phyloP scores from a whole-genome alignment of 371 early-diverging fungal species.

The Syncephalastrum sp. region DNA sequence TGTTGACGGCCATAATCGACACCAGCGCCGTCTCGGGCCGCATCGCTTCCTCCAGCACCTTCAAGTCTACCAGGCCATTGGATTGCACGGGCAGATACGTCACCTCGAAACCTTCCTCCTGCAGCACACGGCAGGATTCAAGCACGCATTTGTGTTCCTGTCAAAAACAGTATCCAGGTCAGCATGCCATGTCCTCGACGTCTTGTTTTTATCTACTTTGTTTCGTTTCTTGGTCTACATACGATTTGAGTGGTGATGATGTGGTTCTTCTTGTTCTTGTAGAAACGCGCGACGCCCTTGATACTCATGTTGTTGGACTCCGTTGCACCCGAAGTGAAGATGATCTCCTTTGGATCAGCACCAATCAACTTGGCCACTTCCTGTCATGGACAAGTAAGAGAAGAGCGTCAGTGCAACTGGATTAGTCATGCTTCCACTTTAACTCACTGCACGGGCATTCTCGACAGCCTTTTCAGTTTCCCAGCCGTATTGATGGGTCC shows the following conservation, averaged over 20 bases:
- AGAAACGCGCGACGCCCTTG: slow-evolving; percentile 97
- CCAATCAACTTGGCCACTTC: slow-evolving; percentile 92
- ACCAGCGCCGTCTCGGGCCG: slow-evolving; percentile 93
- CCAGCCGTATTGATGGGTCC: slow-evolving; percentile 99
- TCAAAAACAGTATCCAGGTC: slow-evolving; percentile 5
- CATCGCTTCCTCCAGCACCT: slow-evolving; percentile 83
- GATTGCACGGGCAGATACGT: slow-evolving; percentile 95
- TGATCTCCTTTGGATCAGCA: slow-evolving; percentile 97
- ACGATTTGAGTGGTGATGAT: slow-evolving; percentile 98
- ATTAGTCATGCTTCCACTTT: slow-evolving; percentile 1
- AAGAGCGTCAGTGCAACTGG: background rate
- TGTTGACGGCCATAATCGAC: slow-evolving; percentile 99
- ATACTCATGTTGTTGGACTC: slow-evolving; percentile 97
- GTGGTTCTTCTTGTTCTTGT: slow-evolving; percentile 94
- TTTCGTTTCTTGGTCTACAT: slow-evolving; percentile 14
- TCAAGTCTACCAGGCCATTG: slow-evolving; percentile 84
- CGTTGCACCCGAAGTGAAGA: slow-evolving; percentile 99
- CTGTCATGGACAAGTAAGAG: slow-evolving; percentile 32
- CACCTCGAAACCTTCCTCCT: slow-evolving; percentile 97
- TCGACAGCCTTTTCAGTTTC: slow-evolving; percentile 97
- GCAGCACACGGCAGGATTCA: slow-evolving; percentile 97
- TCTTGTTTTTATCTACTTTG: background rate
- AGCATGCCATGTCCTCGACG: background rate
- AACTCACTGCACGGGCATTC: slow-evolving; percentile 75
- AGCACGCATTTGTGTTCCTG: slow-evolving; percentile 99